Base-by-base conservation (phyloP, 129 eudicot species). In the Escallonia herrerae region DNA sequence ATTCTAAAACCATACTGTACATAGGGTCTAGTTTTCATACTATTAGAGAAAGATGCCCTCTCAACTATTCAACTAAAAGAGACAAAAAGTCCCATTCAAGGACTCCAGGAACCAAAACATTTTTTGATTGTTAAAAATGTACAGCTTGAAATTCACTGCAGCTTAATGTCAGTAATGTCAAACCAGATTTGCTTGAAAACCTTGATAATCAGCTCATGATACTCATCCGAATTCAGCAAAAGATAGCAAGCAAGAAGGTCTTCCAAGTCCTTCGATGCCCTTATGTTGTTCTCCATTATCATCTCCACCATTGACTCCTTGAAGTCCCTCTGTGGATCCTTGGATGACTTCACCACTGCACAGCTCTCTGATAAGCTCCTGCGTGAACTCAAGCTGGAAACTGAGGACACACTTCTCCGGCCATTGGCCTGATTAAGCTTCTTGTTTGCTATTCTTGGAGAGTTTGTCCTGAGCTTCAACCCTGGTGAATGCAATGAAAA, bases 301-400 rank as follows among this genome's bases (percentile, higher is more conserved):
- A 90, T 90, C 82, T 90, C 91, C 78, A 84, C 80, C 97, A 86
- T 90, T 8, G 96, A 89, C 33, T 89, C 95, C 68, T 65, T 86
- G 49, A 89, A 85, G 53, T 89, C 95, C 60, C 64, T 71, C 5
- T 72, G 74, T 8, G 95, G 95, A 70, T 89, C 82, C 45, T 44
- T 56, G 3, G 95, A 73, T 2, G 81, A 47, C 67, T 90, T 86
- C 63, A 86, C 89, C 67, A 90, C 82, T 14, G 83, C 90, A 40
- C 79, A 68, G 42, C 87, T 80, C 70, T 75, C 87, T 15, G 96
- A 59, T 33, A 78, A 50, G 53, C 82, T 71, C 65, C 74, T 59
- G 42, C 67, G 44, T 15, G 54, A 7, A 15, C 64, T 50, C 67
- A 8, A 63, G 41, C 43, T 58, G 6, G 46, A 38, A 7, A 10